These are phyloP conservation scores for Skeletonema menzelii DNA, from an alignment of 108 stramenopile species.

Conservation along the genomic window DNA sequence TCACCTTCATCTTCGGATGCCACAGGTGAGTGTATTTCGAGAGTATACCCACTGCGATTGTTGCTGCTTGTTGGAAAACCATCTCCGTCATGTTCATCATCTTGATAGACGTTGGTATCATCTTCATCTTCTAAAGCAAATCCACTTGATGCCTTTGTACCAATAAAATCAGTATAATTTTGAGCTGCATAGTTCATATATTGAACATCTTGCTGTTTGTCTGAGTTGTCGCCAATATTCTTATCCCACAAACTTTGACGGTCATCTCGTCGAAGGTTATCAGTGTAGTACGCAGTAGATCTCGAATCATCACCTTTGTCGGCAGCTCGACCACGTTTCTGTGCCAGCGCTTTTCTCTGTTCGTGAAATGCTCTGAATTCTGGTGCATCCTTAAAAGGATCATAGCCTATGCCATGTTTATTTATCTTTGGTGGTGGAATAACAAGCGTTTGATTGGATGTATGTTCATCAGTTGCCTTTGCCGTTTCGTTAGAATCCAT, in stretches of 20 bases:
- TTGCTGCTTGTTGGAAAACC: not conserved
- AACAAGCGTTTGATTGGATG: constrained; percentile 5
- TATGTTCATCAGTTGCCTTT: not conserved
- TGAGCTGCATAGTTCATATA: constrained; percentile 43
- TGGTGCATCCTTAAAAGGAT: constrained; percentile 72
- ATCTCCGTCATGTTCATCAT: constrained; percentile 19
- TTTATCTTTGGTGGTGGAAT: constrained; percentile 80
- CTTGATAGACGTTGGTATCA: constrained; percentile 74
- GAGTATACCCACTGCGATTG: constrained; percentile 8
- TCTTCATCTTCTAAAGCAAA: constrained; percentile 87
- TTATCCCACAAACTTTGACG: constrained; percentile 20
- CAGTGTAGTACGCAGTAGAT: constrained; percentile 38
- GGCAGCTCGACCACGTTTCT: constrained; percentile 44
- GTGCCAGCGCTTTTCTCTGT: constrained; percentile 44
- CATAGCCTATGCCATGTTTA: constrained; percentile 75
- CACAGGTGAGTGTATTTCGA: constrained; percentile 43
- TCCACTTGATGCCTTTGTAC: constrained; percentile 66
- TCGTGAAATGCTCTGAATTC: constrained; percentile 71
- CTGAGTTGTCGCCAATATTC: not conserved
- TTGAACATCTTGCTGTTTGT: not conserved
- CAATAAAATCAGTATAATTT: constrained; percentile 72
- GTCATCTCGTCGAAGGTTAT: constrained; percentile 24
- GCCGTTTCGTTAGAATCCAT: not conserved
- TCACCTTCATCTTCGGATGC: constrained; percentile 48
- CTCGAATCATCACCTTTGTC: constrained; percentile 3